These are phyloP conservation scores for Aspergillus ruber DNA, from an alignment of 2,329 filamentous ascomycete genomes.

Conservation along the genomic window DNA sequence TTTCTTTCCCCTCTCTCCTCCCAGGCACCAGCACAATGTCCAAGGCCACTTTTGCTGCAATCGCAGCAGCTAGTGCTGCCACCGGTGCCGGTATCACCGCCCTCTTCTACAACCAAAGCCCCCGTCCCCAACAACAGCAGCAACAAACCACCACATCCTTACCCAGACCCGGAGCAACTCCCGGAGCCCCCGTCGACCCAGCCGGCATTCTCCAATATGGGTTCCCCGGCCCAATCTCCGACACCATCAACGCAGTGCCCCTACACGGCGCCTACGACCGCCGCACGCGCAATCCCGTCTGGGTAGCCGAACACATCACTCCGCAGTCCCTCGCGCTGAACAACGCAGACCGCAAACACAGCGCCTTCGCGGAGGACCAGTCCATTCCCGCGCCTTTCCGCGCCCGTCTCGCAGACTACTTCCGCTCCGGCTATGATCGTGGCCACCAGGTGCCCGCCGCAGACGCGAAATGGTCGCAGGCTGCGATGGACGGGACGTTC, in stretches of 20 bases:
- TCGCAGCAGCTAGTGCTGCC: constrained; percentile 69
- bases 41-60: constrained; percentile 67
- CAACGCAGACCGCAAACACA: constrained; percentile 78
- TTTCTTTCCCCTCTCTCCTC: not conserved
- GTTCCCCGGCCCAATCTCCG: constrained; percentile 83
- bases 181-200: constrained; percentile 58
- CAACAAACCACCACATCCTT: constrained; percentile 20
- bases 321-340: constrained; percentile 68
- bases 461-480: constrained; percentile 91
- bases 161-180: constrained; percentile 8
- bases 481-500: constrained; percentile 93
- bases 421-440: constrained; percentile 86
- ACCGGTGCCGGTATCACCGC: constrained; percentile 68
- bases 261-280: constrained; percentile 88
- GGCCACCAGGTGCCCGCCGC: constrained; percentile 96
- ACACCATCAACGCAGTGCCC: constrained; percentile 69
- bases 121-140: constrained; percentile 37
- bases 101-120: constrained; percentile 54
- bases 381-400: constrained; percentile 79
- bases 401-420: constrained; percentile 87
- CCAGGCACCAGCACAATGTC: constrained; percentile 54
- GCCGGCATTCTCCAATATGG: constrained; percentile 76
- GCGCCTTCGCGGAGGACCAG: constrained; percentile 73
- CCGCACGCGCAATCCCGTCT: constrained; percentile 81
- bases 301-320: constrained; percentile 96